Evolutionary conservation across 23 red algal species (phyloP), one percentile per base, ranked within the genome.

Genomic region (Gracilariopsis chorda): DNA sequence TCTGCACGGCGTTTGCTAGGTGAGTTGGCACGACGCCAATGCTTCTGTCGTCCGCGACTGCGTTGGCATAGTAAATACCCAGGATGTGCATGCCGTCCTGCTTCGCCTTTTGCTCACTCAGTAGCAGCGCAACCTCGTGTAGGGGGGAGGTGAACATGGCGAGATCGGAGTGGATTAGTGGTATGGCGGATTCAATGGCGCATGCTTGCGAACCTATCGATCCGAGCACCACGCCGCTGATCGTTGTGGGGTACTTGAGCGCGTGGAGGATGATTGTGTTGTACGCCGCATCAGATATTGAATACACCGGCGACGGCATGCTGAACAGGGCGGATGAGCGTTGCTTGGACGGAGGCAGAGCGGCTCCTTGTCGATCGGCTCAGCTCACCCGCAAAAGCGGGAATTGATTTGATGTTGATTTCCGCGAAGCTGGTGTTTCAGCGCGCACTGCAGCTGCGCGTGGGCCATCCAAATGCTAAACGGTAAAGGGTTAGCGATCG

Each of bases 41-140:
- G 39, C 49, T 49, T 6, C 51, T 80, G 48, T 91, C 74, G 28
- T 62, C 43, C 8, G 73, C 24, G 27, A 80, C 16, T 17, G 76
- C 87, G 58, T 91, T 91, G 20, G 59, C 73, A n/a, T 60, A 81
- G 87, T 91, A 91, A 12, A 81, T 35, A 23, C 87, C 87, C 27
- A 91, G 21, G 76, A 91, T 45, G 28, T 51, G 43, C 21, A 60
- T 45, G 39, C 41, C 58, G 23, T 64, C 23, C 48, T 51, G 60
- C 4, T 19, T 19, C 46, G 74, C 87, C 13, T 70, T 51, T 32
- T 81, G 75, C 25, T 63, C 55, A 20, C 67, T 52, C 24, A 91
- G 56, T 3, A 80, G 53, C 39, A 91, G 59, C n/a, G 87, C 74
- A 23, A 72, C 73, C 53, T 91, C 63, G 30, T 61, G 40, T 27